Base-by-base conservation (phyloP, 495 filamentous ascomycete genomes). In the Cercophora newfieldiana region DNA sequence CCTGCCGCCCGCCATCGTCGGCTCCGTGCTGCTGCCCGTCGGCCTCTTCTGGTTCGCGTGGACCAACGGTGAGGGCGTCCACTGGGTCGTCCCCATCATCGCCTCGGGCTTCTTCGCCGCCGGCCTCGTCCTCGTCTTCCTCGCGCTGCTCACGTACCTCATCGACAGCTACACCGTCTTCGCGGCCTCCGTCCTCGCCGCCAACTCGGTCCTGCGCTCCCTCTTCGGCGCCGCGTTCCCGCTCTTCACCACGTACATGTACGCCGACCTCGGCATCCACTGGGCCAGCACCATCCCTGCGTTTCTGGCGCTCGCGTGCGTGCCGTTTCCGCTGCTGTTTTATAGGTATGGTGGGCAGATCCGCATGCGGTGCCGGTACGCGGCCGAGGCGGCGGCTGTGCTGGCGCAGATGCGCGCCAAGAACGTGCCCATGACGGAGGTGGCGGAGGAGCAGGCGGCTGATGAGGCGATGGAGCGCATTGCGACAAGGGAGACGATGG, bases 161-260 rank as follows among this genome's bases (percentile, higher is more conserved):
- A 89, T 93, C 68, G 91, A 93, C 72, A 82, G 88, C 24, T 91
- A 93, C 78, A 90, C 88, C 53, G 90, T 94, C 64, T 95, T 89
- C 69, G 91, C 91, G 6, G 91, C 92, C 1, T 91, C 88, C 0
- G 91, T 91, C 0, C 79, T 96, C 18, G 92, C 92, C 1, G 90
- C 91, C 33, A 93, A 91, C 76, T 83, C 88, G 18, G 86, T 94
- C 3, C 77, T 94, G 48, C 78, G 83, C 25, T 82, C 79, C 1
- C 68, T 81, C 19, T 93, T 94, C 72, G 92, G 92, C 70, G 89
- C 91, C n/a, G 89, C 85, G 0, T 95, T 96, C 80, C 92, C 92
- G 1, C 81, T 96, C 0, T 95, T 96, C 81, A 94, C 91, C 3
- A 86, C 83, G 0, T 69, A 89, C 63, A 91, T 95, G 89, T 95